A percentile compares a stretch with the other conserved stretches of the same genome.
phyloP scores from a whole-genome alignment of 129 eudicot genomes.

The Flaveria sonorensis region DNA sequence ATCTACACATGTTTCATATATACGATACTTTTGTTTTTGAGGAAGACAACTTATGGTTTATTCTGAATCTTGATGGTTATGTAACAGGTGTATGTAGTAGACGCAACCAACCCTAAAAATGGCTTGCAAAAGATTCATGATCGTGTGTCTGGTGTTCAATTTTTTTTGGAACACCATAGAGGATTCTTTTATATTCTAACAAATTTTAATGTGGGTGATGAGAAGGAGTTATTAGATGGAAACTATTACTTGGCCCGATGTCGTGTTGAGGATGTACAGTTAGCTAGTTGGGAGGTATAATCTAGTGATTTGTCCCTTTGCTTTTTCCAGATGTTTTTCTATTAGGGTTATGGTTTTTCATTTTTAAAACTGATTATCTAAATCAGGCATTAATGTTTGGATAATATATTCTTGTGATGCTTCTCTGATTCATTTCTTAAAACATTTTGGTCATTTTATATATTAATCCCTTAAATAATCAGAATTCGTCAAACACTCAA shows the following conservation, averaged over 20 bases:
- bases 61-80: slow-evolving; percentile 14
- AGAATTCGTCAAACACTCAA: background rate
- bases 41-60: slow-evolving; percentile 4
- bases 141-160: slow-evolving; percentile 77
- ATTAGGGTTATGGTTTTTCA: no score
- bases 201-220: slow-evolving; percentile 44
- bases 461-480: background rate
- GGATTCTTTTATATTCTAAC: slow-evolving; percentile 76
- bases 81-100: slow-evolving; percentile 76
- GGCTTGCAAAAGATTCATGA: slow-evolving; percentile 56
- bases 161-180: slow-evolving; percentile 79
- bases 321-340: no score
- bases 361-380: background rate
- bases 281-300: slow-evolving; percentile 69
- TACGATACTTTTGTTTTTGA: slow-evolving; percentile 14
- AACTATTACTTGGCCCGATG: slow-evolving; percentile 69
- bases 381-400: background rate
- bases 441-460: background rate
- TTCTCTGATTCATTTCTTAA: background rate
- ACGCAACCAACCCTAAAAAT: slow-evolving; percentile 60
- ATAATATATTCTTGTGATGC: background rate
- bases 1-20: slow-evolving; percentile 23
- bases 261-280: slow-evolving; percentile 50
- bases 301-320: slow-evolving; percentile 1
- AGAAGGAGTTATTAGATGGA: slow-evolving; percentile 39